phyloP scores from a whole-genome alignment of 31 red algal species.

The Porphyra umbilicalis region DNA sequence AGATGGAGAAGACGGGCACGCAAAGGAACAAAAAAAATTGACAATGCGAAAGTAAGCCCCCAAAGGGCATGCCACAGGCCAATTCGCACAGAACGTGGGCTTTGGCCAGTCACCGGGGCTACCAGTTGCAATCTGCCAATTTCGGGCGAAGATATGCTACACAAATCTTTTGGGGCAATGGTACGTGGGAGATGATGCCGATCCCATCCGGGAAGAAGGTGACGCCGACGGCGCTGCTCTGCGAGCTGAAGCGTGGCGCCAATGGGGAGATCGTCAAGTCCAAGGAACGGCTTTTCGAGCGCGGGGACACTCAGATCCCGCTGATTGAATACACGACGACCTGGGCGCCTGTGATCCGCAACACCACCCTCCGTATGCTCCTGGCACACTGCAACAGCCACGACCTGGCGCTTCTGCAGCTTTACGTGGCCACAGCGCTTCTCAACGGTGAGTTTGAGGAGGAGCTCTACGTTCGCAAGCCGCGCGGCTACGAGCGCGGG shows the following conservation, averaged over 20 bases:
- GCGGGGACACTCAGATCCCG: not conserved
- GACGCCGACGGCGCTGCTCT: not conserved
- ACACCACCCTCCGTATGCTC: not conserved
- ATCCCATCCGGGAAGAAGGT: not conserved
- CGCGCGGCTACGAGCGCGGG: no score
- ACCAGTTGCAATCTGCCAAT: no score
- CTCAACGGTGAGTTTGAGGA: conserved; percentile 14
- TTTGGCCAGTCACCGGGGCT: no score
- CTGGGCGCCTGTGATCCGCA: conserved; percentile 1
- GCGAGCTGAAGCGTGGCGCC: not conserved
- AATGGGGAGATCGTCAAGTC: conserved; percentile 1
- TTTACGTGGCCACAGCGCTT: conserved; percentile 19
- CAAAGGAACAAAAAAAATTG: no score
- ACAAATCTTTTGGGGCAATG: no score
- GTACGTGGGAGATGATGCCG: no score
- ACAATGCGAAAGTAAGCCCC: no score
- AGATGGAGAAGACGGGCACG: no score
- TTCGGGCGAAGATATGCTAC: no score
- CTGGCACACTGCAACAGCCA: not conserved
- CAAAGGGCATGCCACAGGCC: no score
- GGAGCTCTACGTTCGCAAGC: conserved; percentile 1
- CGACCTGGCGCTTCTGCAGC: conserved; percentile 3
- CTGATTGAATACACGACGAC: not conserved
- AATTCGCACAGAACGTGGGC: no score
- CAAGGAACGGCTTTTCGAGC: not conserved